A percentile compares a stretch with the other conserved stretches of the same genome.
Conservation (phyloP, 805 yeast species). For the Kregervanrija fluxuum region DNA sequence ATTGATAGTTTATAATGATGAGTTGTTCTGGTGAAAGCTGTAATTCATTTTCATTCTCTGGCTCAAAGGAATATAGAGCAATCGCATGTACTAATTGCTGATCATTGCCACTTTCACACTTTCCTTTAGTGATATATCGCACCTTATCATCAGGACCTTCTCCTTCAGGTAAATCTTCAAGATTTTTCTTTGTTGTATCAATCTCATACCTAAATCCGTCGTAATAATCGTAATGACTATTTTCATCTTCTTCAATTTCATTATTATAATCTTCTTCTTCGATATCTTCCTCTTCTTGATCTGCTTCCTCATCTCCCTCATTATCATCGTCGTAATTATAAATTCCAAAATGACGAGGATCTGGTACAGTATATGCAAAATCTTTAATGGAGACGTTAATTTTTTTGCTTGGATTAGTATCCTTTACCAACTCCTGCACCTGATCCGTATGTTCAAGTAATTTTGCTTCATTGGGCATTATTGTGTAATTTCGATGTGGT, state of each 20-base stretch:
- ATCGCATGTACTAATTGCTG: constrained; percentile 43
- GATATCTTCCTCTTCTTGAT: not conserved
- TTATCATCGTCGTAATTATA: constrained; percentile 3
- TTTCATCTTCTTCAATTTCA: constrained; percentile 15
- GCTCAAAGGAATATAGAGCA: constrained; percentile 82
- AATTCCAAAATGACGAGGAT: constrained; percentile 65
- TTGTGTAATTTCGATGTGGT: not conserved
- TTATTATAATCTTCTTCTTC: constrained; percentile 11
- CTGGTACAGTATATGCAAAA: constrained; percentile 66
- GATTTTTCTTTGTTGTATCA: not conserved
- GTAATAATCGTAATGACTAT: not conserved
- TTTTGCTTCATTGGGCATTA: not conserved
- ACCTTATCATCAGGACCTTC: not conserved
- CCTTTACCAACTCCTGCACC: not conserved
- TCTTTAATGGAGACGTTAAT: constrained; percentile 52
- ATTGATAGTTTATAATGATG: constrained; percentile 80
- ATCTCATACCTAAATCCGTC: not conserved
- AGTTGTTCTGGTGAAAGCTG: constrained; percentile 71
- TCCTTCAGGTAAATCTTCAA: not conserved
- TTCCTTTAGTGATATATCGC: constrained; percentile 3
- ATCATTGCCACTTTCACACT: constrained; percentile 10
- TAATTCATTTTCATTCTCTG: constrained; percentile 93
- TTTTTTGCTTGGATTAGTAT: not conserved
- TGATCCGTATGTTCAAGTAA: not conserved
- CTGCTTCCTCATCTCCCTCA: constrained; percentile 1